Evolutionary conservation across 495 filamentous ascomycete genomes (phyloP), one percentile per base, ranked within the genome.

Genomic region (Rusavskia elegans): DNA sequence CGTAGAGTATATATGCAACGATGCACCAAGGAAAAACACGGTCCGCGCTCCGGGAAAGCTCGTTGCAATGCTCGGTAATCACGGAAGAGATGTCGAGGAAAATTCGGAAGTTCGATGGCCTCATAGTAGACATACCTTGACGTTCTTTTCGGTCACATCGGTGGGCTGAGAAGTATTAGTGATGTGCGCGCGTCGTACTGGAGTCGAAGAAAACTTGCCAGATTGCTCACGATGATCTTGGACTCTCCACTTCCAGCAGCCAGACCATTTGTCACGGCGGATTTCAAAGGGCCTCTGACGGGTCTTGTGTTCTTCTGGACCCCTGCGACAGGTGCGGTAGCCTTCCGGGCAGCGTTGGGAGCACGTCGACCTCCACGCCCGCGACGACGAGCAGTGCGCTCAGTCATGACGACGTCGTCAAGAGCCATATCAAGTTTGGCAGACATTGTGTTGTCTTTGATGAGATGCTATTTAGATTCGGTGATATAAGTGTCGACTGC

Each of bases 91-190:
- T 64, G 71, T 68, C 76, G 71, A 73, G 67, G 64, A 66, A 70
- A 35, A 71, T 68, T 69, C 74, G 66, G 76, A 73, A 66, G 69
- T 36, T 41, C 66, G 68, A 62, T 64, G 69, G 68, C 71, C 75
- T 76, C 65, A 74, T 67, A 65, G 70, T 84, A 80, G 87, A 97
- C 92, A 89, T 98, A 98, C 92, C 93, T 97, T 96, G 74, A 98
- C 89, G 80, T 87, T 85, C 68, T 64, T 71, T 74, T 96, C 92
- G 72, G 78, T 84, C 68, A 98, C 87, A 83, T 98, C 92, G 71
- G 78, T 75, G 64, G 92, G 92, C 88, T 97, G 57, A 39, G 48
- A 37, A 16, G 50, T 50, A 66, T 87, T 76, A 89, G 81, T 53
- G 45, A 49, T 25, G 23, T 35, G 20, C 48, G 29, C 49, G 44